Evolutionary conservation across 1,284 basidiomycete genomes (phyloP).

Genomic region (Malassezia yamatoensis): DNA sequence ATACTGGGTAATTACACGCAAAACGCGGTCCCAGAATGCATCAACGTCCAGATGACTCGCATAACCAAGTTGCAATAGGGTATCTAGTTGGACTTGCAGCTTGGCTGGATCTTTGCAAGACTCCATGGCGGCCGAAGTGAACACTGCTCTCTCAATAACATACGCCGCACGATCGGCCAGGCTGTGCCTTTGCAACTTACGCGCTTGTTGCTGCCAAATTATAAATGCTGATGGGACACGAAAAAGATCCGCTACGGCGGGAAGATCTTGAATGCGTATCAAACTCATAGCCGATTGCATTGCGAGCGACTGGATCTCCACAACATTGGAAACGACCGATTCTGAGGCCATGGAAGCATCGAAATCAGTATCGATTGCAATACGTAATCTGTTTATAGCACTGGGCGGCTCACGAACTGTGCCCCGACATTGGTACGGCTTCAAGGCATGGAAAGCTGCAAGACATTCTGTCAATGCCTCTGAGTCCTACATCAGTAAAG

Average conservation of each 20-base stretch:
- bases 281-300: slow-evolving; percentile 19
- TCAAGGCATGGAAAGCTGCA: not conserved
- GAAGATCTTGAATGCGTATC: not conserved
- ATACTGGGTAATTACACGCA: not conserved
- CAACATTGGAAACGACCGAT: not conserved
- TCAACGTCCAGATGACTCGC: slow-evolving; percentile 24
- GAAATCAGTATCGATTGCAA: no score
- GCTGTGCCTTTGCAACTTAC: slow-evolving; percentile 7
- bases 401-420: slow-evolving; percentile 7
- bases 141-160: slow-evolving; percentile 23
- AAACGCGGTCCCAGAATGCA: slow-evolving; percentile 27
- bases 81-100: slow-evolving; percentile 17
- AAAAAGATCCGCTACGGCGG: not conserved
- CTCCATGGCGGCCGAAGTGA: slow-evolving; percentile 17
- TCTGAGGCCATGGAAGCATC: not conserved
- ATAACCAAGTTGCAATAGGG: slow-evolving; percentile 22
- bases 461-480: slow-evolving; percentile 13
- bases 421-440: not conserved
- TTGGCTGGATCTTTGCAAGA: slow-evolving; percentile 11
- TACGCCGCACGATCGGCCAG: slow-evolving; percentile 26
- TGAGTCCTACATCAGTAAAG: not conserved
- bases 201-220: slow-evolving; percentile 19
- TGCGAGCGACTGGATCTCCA: slow-evolving; percentile 9
- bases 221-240: not conserved
- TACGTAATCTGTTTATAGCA: not conserved